Percentiles rank a stretch among this genome's conserved stretches.
phyloP scores from a whole-genome alignment of 129 eudicot species.

The Oenanthe sinensis region DNA sequence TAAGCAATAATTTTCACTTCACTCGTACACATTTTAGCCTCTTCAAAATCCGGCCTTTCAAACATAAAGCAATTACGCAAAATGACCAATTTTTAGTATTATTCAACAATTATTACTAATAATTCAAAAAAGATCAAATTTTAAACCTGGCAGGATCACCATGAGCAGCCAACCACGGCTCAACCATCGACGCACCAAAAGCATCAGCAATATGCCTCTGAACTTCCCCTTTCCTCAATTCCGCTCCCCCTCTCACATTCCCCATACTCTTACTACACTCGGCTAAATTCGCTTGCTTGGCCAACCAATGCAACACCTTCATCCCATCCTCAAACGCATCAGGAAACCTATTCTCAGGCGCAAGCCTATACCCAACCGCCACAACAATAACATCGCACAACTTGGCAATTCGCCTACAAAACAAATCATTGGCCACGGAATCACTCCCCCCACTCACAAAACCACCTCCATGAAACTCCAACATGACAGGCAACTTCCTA shows the following conservation, averaged over 20 bases:
- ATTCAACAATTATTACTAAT: neutral
- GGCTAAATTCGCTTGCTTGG: constrained; percentile 68
- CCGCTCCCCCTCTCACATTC: constrained; percentile 33
- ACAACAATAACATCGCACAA: constrained; percentile 85
- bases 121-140: neutral
- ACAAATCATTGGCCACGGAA: constrained; percentile 74
- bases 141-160: constrained; percentile 90
- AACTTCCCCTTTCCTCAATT: constrained; percentile 52
- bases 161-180: constrained; percentile 98
- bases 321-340: constrained; percentile 73
- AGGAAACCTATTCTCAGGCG: constrained; percentile 83
- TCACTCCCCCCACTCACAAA: constrained; percentile 89
- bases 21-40: neutral
- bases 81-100: neutral
- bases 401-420: constrained; percentile 76
- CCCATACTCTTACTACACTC: constrained; percentile 62
- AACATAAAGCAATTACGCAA: neutral
- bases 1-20: neutral
- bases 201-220: constrained; percentile 74
- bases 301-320: constrained; percentile 71
- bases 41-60: neutral
- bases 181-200: constrained; percentile 92
- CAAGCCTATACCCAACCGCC: constrained; percentile 88
- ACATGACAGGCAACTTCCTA: constrained; percentile 69
- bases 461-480: constrained; percentile 96